Evolutionary conservation across 1,284 basidiomycete genomes (phyloP), one percentile per base, ranked within the genome.

Genomic region (Apiotrichum sp.): DNA sequence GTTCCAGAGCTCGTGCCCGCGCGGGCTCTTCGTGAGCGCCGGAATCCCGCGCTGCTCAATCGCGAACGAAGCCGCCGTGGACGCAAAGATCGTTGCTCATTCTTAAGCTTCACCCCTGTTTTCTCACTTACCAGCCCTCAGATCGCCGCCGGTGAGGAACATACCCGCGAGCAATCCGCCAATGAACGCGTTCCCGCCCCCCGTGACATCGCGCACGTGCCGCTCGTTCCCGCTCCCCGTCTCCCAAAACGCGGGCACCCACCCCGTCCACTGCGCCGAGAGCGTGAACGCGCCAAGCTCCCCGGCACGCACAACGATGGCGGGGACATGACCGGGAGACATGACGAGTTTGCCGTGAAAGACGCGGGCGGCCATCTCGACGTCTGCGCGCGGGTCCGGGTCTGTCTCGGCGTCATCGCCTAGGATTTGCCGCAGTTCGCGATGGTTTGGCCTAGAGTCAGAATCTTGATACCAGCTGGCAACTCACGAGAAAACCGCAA

Each of bases 141-240:
- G 73, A 68, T 91, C 81, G 0, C 82, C 84, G 29, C 80, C 65
- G 34, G 80, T 75, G 46, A 85, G 63, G 11, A 78, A 59, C 48
- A 93, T 69, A 0, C 89, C 89, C 5, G 89, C 90, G 13, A 83
- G 83, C 7, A 93, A 78, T 0, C 89, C 88, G 9, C 91, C 92
- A 36, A 93, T 76, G 71, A 93, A 95, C 50, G 84, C 83, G 74
- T 95, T 95, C 9, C 91, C 91, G 5, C 89, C 90, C 44, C 89
- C 89, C 50, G 92, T 95, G 10, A 91, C 87, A 72, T 95, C 91
- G 1, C 87, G 81, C 33, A 72, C 63, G 58, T 77, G 68, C 4
- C 81, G 76, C 9, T 73, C 61, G 8, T 52, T 53, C 22, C 22
- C 22, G 22, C 22, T 22, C 22, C 22, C 22, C 22, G 22, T 22